Evolutionary conservation across 306 rosid genomes (phyloP).

Genomic region (Pterocarpus santalinus): DNA sequence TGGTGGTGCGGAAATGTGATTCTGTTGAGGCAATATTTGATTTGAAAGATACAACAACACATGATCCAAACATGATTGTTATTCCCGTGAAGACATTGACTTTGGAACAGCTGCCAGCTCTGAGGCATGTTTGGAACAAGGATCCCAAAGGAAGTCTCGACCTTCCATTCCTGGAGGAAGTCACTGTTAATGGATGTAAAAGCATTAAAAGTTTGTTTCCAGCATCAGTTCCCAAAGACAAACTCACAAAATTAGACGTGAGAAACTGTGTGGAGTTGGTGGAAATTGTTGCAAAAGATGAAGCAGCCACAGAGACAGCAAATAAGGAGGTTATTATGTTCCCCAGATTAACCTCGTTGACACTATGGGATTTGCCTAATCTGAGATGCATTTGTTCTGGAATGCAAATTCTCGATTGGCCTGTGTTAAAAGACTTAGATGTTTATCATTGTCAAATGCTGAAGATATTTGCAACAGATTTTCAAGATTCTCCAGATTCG

Average conservation of each 20-base stretch:
- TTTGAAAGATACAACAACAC: not conserved
- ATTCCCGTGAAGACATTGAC: not conserved
- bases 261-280: not conserved
- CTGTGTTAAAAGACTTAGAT: not conserved
- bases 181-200: not conserved
- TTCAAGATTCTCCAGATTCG: not conserved
- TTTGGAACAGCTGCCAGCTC: not conserved
- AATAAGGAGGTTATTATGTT: not conserved
- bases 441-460: not conserved
- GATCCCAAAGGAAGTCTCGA: not conserved
- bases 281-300: not conserved
- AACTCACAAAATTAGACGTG: not conserved
- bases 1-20: not conserved
- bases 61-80: too few species aligned
- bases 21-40: slow-evolving; percentile 1
- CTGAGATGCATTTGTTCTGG: slow-evolving; percentile 13
- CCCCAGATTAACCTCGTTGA: not conserved
- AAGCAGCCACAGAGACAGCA: not conserved
- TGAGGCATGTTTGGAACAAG: slow-evolving; percentile 12
- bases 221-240: not conserved
- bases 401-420: not conserved
- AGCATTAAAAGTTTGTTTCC: slow-evolving; percentile 11
- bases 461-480: not conserved
- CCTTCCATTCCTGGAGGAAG: not conserved
- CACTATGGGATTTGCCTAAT: not conserved